Percentiles rank a stretch among this genome's conserved stretches.
Evolutionary conservation across 1,284 basidiomycete species (phyloP).

Genomic region (Ganoderma boninense): DNA sequence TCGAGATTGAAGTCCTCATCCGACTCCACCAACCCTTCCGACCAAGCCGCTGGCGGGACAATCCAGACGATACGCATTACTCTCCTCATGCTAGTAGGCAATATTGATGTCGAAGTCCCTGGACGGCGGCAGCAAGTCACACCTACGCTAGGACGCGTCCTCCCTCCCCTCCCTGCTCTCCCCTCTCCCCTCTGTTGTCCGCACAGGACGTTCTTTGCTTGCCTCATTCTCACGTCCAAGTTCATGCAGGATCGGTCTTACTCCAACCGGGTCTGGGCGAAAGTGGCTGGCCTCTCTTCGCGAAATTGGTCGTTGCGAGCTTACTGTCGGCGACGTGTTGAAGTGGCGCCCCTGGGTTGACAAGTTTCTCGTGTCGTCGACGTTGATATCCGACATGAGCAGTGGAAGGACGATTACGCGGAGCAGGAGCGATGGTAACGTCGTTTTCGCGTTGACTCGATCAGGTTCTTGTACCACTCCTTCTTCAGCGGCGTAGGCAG

Average conservation of each 20-base stretch:
- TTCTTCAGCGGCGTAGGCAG: constrained; percentile 32
- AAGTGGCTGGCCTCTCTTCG: constrained; percentile 81
- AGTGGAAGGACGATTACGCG: constrained; percentile 31
- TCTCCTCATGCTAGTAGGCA: constrained; percentile 15
- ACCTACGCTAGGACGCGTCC: constrained; percentile 30
- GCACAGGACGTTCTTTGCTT: constrained; percentile 88
- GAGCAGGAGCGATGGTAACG: constrained; percentile 37
- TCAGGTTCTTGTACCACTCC: constrained; percentile 22
- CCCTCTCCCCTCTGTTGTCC: constrained; percentile 88
- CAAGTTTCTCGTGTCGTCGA: constrained; percentile 47
- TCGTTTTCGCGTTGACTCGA: constrained; percentile 23
- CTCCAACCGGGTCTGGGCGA: constrained; percentile 92
- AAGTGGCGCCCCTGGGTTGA: constrained; percentile 89
- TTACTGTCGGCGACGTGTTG: constrained; percentile 79
- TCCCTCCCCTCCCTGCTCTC: constrained; percentile 56
- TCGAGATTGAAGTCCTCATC: not conserved
- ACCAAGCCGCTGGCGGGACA: constrained; percentile 20
- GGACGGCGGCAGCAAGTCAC: constrained; percentile 1
- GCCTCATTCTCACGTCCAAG: constrained; percentile 89
- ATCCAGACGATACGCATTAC: constrained; percentile 26
- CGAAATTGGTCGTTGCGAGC: constrained; percentile 83
- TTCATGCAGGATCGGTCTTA: constrained; percentile 94
- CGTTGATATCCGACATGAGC: constrained; percentile 10
- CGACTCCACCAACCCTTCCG: constrained; percentile 19
- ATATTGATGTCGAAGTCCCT: constrained; percentile 10